Base-by-base conservation (phyloP, 352 stramenopile genomes). In the Phytophthora parvispora region DNA sequence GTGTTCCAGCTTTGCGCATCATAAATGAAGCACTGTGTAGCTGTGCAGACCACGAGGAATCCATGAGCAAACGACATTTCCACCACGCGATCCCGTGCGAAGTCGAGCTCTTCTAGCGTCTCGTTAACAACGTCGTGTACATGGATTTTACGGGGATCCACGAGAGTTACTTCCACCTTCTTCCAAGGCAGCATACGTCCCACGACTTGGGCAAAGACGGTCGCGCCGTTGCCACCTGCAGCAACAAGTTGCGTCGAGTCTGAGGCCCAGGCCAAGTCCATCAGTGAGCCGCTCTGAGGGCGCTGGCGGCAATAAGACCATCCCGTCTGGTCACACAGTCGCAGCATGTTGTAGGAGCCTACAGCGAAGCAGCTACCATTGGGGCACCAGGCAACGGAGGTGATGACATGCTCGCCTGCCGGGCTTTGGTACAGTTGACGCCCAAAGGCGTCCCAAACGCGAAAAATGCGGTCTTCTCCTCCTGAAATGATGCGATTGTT, bases 21-120 rank as follows among this genome's bases (percentile, higher is more conserved):
- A 78, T 99, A 98, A 43, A 99, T 92, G 77, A 96, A 98, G 68
- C 92, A 97, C 67, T 98, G 91, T 38, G 90, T 98, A 20, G 89
- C 84, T 3, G 93, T 98, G 50, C 89, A 95, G 6, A 98, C 96
- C 55, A 99, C 83, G 15, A 99, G 77, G 56, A 98, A 94, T 40
- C 92, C 94, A 51, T 95, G 93, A 3, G 83, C 93, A 32, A 98
- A 90, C 15, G 90, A 90, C 85, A 98, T 97, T 31, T 98, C 91
- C 56, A 98, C 94, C 15, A 99, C 90, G 24, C 93, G 87, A 57
- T 98, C 90, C 8, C 92, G 86, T 9, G 86, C 83, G 74, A 98
- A 98, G 61, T 98, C 93, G 20, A 99, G 85, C 51, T 97, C 86
- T 55, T 99, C 95, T 15, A 96, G 77, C 3, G 89, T 96, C 64